Percentiles rank a stretch among this genome's conserved stretches.
phyloP scores from a whole-genome alignment of 208 protist genomes.

The Leptomonas seymouri region DNA sequence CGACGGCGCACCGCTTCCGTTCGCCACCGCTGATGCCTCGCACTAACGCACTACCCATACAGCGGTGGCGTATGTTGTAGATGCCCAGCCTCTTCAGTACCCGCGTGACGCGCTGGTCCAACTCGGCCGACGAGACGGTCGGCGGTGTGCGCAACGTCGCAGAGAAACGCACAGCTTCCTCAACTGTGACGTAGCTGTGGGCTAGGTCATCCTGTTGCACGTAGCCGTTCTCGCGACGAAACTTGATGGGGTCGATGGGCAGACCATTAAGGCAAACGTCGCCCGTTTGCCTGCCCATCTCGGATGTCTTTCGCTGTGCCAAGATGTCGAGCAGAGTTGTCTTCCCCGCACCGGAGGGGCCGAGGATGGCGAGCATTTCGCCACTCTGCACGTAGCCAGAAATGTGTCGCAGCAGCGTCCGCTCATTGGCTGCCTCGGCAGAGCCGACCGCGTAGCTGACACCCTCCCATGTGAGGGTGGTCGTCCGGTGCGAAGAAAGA shows the following conservation, averaged over 20 bases:
- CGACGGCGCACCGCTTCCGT: conserved; percentile 73
- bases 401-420: conserved; percentile 50
- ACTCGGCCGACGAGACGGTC: conserved; percentile 16
- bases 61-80: conserved; percentile 42
- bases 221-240: conserved; percentile 62
- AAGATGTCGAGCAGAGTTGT: conserved; percentile 81
- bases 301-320: conserved; percentile 35
- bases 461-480: conserved; percentile 53
- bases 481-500: conserved; percentile 6
- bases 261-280: conserved; percentile 56
- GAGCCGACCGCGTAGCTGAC: conserved; percentile 43
- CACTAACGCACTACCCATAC: conserved; percentile 52
- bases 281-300: conserved; percentile 36
- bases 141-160: conserved; percentile 59
- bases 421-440: conserved; percentile 8
- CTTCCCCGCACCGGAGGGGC: conserved; percentile 82
- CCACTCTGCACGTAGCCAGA: conserved; percentile 64
- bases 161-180: conserved; percentile 72
- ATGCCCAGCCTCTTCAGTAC: conserved; percentile 51
- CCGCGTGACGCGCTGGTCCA: conserved; percentile 23
- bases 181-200: conserved; percentile 63
- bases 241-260: conserved; percentile 22
- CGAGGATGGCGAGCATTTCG: conserved; percentile 72
- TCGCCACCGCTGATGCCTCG: conserved; percentile 78
- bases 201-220: conserved; percentile 86